phyloP scores from a whole-genome alignment of 805 yeast genomes.

The Aciculoconidium aculeatum region DNA sequence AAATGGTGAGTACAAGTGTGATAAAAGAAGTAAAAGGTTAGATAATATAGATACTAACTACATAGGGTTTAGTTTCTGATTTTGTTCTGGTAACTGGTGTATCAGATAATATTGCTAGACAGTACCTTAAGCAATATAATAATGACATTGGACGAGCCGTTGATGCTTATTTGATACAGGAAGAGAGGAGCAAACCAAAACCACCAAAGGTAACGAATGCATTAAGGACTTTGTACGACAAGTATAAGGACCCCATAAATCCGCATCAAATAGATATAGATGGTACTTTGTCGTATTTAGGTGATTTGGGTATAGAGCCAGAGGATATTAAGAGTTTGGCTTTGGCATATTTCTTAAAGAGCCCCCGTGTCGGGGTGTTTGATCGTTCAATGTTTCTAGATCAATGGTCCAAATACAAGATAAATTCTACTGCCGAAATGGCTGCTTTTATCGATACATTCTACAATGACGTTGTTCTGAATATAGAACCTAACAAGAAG shows the following conservation, averaged over 20 bases:
- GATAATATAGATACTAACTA: too few relatives aligned
- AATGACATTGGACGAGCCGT: constrained; percentile 28
- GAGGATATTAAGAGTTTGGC: constrained; percentile 72
- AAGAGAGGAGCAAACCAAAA: too few relatives aligned
- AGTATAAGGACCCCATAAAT: constrained; percentile 24
- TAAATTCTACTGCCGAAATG: constrained; percentile 43
- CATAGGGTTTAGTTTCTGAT: too few relatives aligned
- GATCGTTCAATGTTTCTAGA: constrained; percentile 41
- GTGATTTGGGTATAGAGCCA: constrained; percentile 61
- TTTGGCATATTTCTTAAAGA: constrained; percentile 60
- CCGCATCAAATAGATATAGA: constrained; percentile 57
- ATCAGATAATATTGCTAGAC: constrained; percentile 26
- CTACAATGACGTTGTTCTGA: constrained; percentile 9
- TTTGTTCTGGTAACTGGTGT: constrained; percentile 43
- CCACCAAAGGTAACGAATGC: too few relatives aligned
- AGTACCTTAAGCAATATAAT: constrained; percentile 24
- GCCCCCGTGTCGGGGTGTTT: constrained; percentile 65
- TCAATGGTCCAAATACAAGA: constrained; percentile 47
- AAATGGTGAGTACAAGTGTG: too few relatives aligned
- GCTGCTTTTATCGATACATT: constrained; percentile 14
- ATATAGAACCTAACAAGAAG: constrained; percentile 5
- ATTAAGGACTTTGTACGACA: constrained; percentile 32
- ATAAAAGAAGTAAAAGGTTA: too few relatives aligned
- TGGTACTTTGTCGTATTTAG: constrained; percentile 66
- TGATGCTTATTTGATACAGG: constrained; percentile 19